phyloP scores from a whole-genome alignment of 2,329 filamentous ascomycete genomes.

The Nannizziopsis barbatae region DNA sequence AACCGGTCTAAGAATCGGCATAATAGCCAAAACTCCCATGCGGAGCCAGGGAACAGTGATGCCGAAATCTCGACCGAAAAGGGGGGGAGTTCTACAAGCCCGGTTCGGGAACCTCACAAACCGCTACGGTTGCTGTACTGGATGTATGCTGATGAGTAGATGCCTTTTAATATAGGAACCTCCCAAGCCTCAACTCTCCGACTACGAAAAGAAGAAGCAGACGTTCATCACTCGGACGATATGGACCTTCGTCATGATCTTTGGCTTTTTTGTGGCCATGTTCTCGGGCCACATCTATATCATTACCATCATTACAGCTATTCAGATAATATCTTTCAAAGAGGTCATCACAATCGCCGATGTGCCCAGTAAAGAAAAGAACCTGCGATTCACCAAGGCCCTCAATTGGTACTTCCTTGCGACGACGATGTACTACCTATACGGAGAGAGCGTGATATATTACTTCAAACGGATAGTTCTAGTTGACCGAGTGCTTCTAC shows the following conservation, averaged over 20 bases:
- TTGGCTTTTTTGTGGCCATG: constrained; percentile 77
- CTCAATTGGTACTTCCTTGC: constrained; percentile 99
- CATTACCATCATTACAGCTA: constrained; percentile 78
- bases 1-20: constrained; percentile 48
- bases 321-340: constrained; percentile 97
- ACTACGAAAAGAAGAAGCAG: constrained; percentile 97
- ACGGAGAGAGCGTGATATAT: constrained; percentile 97
- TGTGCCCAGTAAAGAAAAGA: constrained; percentile 80
- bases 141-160: constrained; percentile 5
- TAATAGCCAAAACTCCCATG: constrained; percentile 38
- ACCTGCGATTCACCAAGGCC: constrained; percentile 86
- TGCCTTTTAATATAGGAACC: constrained; percentile 5
- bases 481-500: constrained; percentile 83
- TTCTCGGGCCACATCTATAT: constrained; percentile 98
- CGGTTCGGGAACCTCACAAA: constrained; percentile 16
- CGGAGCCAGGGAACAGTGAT: constrained; percentile 46
- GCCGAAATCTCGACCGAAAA: constrained; percentile 19
- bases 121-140: background rate
- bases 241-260: constrained; percentile 98
- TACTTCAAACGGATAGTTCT: constrained; percentile 99
- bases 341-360: constrained; percentile 97
- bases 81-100: constrained; percentile 24
- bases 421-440: constrained; percentile 98
- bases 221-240: constrained; percentile 94
- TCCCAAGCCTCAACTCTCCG: constrained; percentile 36